phyloP scores from a whole-genome alignment of 1,284 basidiomycete genomes.

The Dichomitus squalens region DNA sequence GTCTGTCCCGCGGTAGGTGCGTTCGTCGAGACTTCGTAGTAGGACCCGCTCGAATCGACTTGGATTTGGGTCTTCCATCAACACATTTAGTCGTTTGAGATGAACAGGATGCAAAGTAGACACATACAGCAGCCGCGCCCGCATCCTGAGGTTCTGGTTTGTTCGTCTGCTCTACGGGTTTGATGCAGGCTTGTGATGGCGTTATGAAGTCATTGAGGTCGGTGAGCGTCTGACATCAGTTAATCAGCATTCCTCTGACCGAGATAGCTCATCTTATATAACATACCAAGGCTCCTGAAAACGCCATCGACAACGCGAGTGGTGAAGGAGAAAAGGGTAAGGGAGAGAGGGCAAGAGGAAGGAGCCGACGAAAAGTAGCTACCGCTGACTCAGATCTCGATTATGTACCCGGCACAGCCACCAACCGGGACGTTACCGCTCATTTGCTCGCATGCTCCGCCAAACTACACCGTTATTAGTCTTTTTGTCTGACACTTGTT shows the following conservation, averaged over 20 bases:
- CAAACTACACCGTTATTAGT: no score
- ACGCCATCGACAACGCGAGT: conserved; percentile 61
- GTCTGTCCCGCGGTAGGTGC: conserved; percentile 12
- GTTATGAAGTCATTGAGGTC: conserved; percentile 99
- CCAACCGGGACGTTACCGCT: no score
- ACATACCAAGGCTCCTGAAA: conserved; percentile 86
- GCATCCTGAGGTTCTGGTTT: conserved; percentile 44
- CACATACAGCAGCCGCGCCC: conserved; percentile 62
- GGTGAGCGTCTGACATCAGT: conserved; percentile 68
- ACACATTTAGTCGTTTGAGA: conserved; percentile 2
- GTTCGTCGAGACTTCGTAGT: conserved; percentile 69
- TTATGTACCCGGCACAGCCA: background rate
- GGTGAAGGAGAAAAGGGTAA: background rate
- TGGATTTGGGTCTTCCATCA: conserved; percentile 79
- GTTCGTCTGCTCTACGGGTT: conserved; percentile 82
- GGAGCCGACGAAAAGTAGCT: background rate
- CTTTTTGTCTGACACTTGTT: no score
- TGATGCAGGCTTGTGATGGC: conserved; percentile 97
- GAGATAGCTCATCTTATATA: background rate
- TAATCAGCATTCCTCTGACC: background rate
- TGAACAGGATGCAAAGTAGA: background rate
- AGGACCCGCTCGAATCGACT: conserved; percentile 79
- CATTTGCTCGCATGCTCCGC: no score
- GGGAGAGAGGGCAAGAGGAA: background rate
- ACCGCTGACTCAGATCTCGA: background rate